Percentiles rank a stretch among this genome's conserved stretches.
phyloP scores from a whole-genome alignment of 2,329 filamentous ascomycete species.

The Rosellinia necatrix region DNA sequence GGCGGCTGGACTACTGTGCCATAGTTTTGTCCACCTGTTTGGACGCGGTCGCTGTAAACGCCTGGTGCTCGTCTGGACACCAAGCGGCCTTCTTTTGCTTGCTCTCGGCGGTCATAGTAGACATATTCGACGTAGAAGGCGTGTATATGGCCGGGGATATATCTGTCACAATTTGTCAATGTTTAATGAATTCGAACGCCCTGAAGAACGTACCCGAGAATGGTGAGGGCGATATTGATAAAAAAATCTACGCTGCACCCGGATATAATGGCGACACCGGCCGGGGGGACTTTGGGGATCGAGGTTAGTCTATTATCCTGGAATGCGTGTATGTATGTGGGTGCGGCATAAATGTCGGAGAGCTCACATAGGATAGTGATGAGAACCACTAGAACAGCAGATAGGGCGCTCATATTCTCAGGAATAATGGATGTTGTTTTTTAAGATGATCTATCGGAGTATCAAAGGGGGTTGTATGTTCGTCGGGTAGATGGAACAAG shows the following conservation, averaged over 20 bases:
- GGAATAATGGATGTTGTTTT: too few species aligned
- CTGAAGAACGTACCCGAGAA: constrained; percentile 60
- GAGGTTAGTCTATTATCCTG: constrained; percentile 13
- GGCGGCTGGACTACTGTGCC: constrained; percentile 51
- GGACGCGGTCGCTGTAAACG: constrained; percentile 74
- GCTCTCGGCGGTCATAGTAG: constrained; percentile 76
- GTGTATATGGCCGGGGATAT: constrained; percentile 77
- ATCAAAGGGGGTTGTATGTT: too few species aligned
- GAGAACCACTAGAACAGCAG: constrained; percentile 54
- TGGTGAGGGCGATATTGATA: constrained; percentile 69
- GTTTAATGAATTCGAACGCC: constrained; percentile 5
- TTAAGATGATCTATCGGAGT: too few species aligned
- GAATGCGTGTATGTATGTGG: constrained; percentile 27
- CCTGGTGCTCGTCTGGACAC: constrained; percentile 63
- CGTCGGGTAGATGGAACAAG: too few species aligned
- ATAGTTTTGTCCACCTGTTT: constrained; percentile 71
- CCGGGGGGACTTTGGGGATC: constrained; percentile 60
- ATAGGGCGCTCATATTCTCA: constrained; percentile 51
- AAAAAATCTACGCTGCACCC: constrained; percentile 69
- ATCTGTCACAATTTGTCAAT: constrained; percentile 47
- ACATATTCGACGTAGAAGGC: constrained; percentile 84
- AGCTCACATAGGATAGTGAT: constrained; percentile 59
- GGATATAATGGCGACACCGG: constrained; percentile 66
- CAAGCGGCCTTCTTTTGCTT: constrained; percentile 61
- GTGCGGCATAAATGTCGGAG: constrained; percentile 12